These are phyloP conservation scores for Claviceps humidiphila DNA, from an alignment of 2,329 filamentous ascomycete species.

Conservation along the genomic window DNA sequence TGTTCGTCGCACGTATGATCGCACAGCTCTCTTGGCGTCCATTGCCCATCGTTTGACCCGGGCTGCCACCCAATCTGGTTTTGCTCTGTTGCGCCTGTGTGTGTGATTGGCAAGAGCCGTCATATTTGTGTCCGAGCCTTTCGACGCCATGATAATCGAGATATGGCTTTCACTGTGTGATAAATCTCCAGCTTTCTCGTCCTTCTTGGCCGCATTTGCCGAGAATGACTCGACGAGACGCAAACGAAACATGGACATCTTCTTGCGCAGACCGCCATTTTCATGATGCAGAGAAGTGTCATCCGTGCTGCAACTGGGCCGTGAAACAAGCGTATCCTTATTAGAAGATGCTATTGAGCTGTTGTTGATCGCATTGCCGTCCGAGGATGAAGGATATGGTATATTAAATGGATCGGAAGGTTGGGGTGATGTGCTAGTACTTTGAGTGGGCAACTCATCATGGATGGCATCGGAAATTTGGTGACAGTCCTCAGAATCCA, in stretches of 20 bases:
- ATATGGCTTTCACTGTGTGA: conserved; percentile 3
- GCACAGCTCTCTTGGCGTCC: conserved; percentile 20
- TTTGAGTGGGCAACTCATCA: conserved; percentile 4
- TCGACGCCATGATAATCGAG: conserved; percentile 1
- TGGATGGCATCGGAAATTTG: conserved; percentile 3
- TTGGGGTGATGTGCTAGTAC: conserved; percentile 9
- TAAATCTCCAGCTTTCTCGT: conserved; percentile 3
- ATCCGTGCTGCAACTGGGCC: conserved; percentile 5
- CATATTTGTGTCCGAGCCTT: conserved; percentile 3
- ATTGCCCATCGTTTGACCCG: conserved; percentile 22
- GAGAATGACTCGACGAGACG: conserved; percentile 9
- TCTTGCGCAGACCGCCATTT: conserved; percentile 14
- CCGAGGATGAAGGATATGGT: conserved; percentile 16
- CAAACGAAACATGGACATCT: conserved; percentile 18
- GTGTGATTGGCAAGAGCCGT: conserved; percentile 1
- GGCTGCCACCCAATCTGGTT: conserved; percentile 11
- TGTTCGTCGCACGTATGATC: conserved; percentile 19
- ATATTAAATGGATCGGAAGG: conserved; percentile 23
- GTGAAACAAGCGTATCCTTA: conserved; percentile 6
- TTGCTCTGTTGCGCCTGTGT: conserved; percentile 1
- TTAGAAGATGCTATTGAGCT: conserved; percentile 5
- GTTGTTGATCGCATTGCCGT: conserved; percentile 6
- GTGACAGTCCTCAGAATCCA: neutral
- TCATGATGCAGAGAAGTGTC: neutral
- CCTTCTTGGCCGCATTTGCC: conserved; percentile 7